These are phyloP conservation scores for Ustilago nuda DNA, from an alignment of 1,284 basidiomycete genomes.

Conservation along the genomic window DNA sequence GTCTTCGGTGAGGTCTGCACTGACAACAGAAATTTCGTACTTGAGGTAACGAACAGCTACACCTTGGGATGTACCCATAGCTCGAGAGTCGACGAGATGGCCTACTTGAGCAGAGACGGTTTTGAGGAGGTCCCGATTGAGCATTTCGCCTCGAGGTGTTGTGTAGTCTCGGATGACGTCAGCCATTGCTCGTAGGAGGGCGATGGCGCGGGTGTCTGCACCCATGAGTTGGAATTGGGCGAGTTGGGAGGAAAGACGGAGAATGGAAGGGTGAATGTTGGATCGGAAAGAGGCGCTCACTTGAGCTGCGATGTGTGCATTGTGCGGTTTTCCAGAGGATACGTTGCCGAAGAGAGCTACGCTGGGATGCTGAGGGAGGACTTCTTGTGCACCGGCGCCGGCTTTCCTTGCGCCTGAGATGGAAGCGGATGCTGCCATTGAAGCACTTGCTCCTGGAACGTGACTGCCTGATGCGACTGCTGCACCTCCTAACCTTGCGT, in stretches of 20 bases:
- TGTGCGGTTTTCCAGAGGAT: conserved; percentile 49
- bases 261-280: conserved; percentile 64
- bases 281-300: conserved; percentile 51
- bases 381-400: conserved; percentile 26
- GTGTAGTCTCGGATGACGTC: conserved; percentile 67
- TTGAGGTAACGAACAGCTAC: conserved; percentile 95
- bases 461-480: conserved; percentile 7
- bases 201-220: conserved; percentile 65
- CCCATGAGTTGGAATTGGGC: conserved; percentile 64
- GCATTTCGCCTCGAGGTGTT: conserved; percentile 63
- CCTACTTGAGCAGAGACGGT: conserved; percentile 78
- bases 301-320: conserved; percentile 46
- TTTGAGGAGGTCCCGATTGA: conserved; percentile 64
- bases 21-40: conserved; percentile 90
- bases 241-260: conserved; percentile 58
- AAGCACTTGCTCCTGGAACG: conserved; percentile 7
- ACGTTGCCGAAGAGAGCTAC: conserved; percentile 65
- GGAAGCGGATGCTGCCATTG: conserved; percentile 27
- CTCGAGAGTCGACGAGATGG: conserved; percentile 84
- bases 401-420: conserved; percentile 24
- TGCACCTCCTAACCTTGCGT: conserved; percentile 20
- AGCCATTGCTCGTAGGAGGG: conserved; percentile 61
- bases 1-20: conserved; percentile 91
- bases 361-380: conserved; percentile 39
- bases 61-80: conserved; percentile 94